Evolutionary conservation across 257 asterid species (phyloP), one percentile per base, ranked within the genome.

Genomic region (Solanum piurae): DNA sequence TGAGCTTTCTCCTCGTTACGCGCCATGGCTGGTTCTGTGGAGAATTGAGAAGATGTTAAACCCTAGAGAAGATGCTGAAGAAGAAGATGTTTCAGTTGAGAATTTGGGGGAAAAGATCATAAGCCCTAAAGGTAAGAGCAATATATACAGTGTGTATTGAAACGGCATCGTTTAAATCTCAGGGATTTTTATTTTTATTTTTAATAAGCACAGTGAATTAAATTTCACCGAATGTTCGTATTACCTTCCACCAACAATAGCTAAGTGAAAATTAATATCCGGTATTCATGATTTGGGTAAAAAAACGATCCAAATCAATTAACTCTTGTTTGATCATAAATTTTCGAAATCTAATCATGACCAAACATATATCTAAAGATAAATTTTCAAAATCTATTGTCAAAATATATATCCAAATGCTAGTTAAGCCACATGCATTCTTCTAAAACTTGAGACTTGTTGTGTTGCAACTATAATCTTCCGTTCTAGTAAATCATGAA

Each of bases 1-100:
- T 97, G 99, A 69, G 99, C 98, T 90, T 97, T 97, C 96, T 95
- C 99, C 80, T 97, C 98, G 90, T 97, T 97, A 83, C 99, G 98
- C 90, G 99, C 99, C 99, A 95, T 97, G 94, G 95, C 83, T 71
- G 77, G 12, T 76, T 76, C 34, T 58, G 52, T 42, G 14, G 18
- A 42, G 5, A 79, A 27, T 44, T 44, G 83, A 77, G 89, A 84
- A 60, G 83, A 86, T 44, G 20, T 10, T 62, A 71, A 86, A 86
- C 83, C 44, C 55, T 86, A 46, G 3, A 37, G 44, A 58, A 40
- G 37, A 83, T 58, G 66, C 4, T 58, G 68, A 10, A 10, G 20
- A 68, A 27, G 77, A 71, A 6, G 52, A 38, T 38, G 37, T 14
- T 64, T 85, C 29, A 74, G 83, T 4, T 44, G 83, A 4, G 34